Base-by-base conservation (phyloP, 2,329 filamentous ascomycete genomes). In the Zymoseptoria brevis region DNA sequence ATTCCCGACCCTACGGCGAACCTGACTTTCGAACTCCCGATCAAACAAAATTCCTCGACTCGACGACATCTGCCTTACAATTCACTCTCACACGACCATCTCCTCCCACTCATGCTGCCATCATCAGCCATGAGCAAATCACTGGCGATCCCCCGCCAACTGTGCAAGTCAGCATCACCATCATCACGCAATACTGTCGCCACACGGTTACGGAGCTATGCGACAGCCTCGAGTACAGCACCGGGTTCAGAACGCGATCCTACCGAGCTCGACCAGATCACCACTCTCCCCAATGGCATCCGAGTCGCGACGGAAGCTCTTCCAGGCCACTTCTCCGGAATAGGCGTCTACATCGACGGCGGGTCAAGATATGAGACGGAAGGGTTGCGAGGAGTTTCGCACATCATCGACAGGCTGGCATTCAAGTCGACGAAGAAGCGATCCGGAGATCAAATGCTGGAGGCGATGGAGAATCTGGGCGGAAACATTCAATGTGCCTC, bases 401-500 rank as follows among this genome's bases (percentile, higher is more conserved):
- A 99, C 75, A 95, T 99, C 67, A 89, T 96, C 81, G 94, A 99
- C 75, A 84, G 94, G 4, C 77, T 99, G 48, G 94, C 94, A 30
- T 99, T 97, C 82, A 97, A 97, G 69, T 86, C 84, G 21, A 97
- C 94, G 0, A 82, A 82, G 35, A 78, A 79, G 41, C 85, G 86
- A 61, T 84, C 84, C 0, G 85, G 86, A 58, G 92, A 96, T 75
- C 81, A 91, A 67, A 94, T 97, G 86, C 79, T 96, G 19, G 90
- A 96, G 74, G 81, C 86, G 35, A 82, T 96, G 35, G 94, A 97
- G 75, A 87, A 86, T 0, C 80, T 99, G 2, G 94, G 94, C 41
- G 94, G 94, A 30, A 96, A 96, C 73, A 93, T 99, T 60, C 92
- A 97, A 76, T 99, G 94, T 76, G 92, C 93, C 9, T 96, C 92